Percentiles rank a stretch among this genome's conserved stretches.
phyloP scores from a whole-genome alignment of 257 asterid genomes.

The Solanum lycopersicoides region DNA sequence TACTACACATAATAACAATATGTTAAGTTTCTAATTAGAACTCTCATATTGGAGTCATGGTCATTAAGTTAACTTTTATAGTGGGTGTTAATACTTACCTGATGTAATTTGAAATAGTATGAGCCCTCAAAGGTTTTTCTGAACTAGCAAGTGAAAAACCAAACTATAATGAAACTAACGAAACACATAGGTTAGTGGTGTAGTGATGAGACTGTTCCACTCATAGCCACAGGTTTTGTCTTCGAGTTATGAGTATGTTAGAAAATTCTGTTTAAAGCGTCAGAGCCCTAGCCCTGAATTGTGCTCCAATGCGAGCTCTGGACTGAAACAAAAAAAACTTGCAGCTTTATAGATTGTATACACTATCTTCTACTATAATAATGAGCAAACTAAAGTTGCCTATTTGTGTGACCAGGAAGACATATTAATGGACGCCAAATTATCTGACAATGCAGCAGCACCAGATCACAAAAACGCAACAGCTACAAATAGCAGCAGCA shows the following conservation, averaged over 20 bases:
- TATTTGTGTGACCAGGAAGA: conserved; percentile 19
- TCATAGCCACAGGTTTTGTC: accelerated
- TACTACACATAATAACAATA: not conserved
- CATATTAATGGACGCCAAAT: conserved; percentile 18
- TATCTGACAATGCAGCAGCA: conserved; percentile 21
- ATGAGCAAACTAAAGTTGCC: not conserved
- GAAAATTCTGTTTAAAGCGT: not conserved
- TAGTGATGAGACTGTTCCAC: not conserved
- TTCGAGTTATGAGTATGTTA: no score
- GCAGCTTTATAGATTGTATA: not conserved
- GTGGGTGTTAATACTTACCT: not conserved
- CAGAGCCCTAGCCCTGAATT: no score
- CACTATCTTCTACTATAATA: not conserved
- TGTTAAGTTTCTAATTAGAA: not conserved
- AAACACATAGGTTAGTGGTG: not conserved
- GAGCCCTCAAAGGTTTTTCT: not conserved
- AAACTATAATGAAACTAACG: not conserved
- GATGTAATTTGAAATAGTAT: not conserved
- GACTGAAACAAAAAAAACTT: no score
- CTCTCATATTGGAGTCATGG: not conserved
- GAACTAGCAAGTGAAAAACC: not conserved
- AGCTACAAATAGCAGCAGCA: conserved; percentile 61
- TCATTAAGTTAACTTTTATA: not conserved
- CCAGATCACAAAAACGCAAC: conserved; percentile 18
- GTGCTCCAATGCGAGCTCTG: not conserved